Percentiles rank a stretch among this genome's conserved stretches.
Conservation (phyloP, 768 basidiomycete genomes). For the Mycena floridula region DNA sequence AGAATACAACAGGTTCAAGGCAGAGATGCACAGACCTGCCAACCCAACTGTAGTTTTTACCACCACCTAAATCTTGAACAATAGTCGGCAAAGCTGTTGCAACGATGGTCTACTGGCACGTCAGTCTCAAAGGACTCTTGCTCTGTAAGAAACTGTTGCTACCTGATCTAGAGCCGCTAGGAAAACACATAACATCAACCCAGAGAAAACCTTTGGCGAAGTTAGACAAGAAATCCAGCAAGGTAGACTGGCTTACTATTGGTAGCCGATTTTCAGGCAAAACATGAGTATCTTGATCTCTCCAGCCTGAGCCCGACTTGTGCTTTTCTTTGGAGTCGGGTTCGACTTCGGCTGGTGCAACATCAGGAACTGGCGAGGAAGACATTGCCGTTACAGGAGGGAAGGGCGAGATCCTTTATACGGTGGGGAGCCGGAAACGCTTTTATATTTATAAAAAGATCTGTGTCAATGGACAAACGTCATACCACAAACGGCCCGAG, state of each 20-base stretch:
- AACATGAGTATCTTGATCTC: background rate
- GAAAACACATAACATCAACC: background rate
- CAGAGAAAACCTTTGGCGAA: background rate
- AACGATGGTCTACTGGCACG: constrained; percentile 18
- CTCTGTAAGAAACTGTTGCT: constrained; percentile 4
- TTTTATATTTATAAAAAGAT: no score
- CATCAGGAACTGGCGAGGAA: no score
- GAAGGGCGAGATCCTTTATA: no score
- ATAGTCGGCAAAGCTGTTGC: constrained; percentile 31
- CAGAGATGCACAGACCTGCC: constrained; percentile 22
- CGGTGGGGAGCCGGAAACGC: no score
- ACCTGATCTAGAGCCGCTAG: constrained; percentile 5
- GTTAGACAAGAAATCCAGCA: background rate
- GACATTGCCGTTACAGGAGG: no score
- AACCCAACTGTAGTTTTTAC: constrained; percentile 26
- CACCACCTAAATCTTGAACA: constrained; percentile 20
- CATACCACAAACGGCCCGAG: no score
- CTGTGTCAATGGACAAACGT: no score
- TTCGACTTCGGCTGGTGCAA: no score
- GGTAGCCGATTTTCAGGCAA: background rate
- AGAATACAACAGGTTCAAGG: constrained; percentile 6
- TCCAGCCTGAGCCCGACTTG: background rate
- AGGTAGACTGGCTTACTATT: constrained; percentile 1
- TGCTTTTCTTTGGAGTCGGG: no score
- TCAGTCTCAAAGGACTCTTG: constrained; percentile 3